These are phyloP conservation scores for Cystobasidium pallidum DNA, from an alignment of 1,284 basidiomycete species.

Conservation along the genomic window DNA sequence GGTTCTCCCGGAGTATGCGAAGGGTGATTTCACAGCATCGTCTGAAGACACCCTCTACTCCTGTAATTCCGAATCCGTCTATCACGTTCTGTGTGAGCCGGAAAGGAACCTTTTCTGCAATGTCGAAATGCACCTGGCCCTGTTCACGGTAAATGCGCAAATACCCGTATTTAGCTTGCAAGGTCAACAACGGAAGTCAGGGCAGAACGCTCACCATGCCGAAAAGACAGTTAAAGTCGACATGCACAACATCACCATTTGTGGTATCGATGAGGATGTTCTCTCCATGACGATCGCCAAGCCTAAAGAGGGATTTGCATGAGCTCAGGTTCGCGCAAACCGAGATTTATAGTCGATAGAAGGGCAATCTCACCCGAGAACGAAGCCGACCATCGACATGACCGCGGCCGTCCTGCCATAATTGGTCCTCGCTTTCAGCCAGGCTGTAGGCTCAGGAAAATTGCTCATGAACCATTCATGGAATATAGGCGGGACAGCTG, in stretches of 20 bases:
- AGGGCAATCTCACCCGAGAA: slow-evolving; percentile 72
- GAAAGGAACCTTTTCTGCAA: slow-evolving; percentile 93
- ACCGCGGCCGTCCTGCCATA: slow-evolving; percentile 92
- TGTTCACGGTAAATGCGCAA: background rate
- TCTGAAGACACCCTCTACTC: slow-evolving; percentile 92
- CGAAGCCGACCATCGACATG: slow-evolving; percentile 99
- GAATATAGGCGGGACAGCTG: slow-evolving; percentile 80
- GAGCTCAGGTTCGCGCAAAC: too few relatives aligned
- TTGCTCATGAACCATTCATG: slow-evolving; percentile 97
- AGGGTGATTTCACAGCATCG: slow-evolving; percentile 90
- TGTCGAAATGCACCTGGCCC: slow-evolving; percentile 64
- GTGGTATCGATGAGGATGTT: slow-evolving; percentile 91
- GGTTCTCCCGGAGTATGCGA: slow-evolving; percentile 83
- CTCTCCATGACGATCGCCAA: slow-evolving; percentile 97
- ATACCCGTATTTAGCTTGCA: background rate
- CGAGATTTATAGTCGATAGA: too few relatives aligned
- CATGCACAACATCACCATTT: slow-evolving; percentile 90
- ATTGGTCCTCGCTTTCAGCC: slow-evolving; percentile 83
- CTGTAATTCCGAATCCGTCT: slow-evolving; percentile 90
- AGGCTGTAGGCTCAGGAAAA: slow-evolving; percentile 94
- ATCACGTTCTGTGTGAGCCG: slow-evolving; percentile 92
- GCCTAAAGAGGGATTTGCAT: too few relatives aligned
- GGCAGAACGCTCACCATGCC: slow-evolving; percentile 70
- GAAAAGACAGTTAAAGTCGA: slow-evolving; percentile 98
- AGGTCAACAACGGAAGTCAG: background rate